Percentiles rank a stretch among this genome's conserved stretches.
phyloP scores from a whole-genome alignment of 2,329 filamentous ascomycete genomes.

The Trichoderma semiorbis region DNA sequence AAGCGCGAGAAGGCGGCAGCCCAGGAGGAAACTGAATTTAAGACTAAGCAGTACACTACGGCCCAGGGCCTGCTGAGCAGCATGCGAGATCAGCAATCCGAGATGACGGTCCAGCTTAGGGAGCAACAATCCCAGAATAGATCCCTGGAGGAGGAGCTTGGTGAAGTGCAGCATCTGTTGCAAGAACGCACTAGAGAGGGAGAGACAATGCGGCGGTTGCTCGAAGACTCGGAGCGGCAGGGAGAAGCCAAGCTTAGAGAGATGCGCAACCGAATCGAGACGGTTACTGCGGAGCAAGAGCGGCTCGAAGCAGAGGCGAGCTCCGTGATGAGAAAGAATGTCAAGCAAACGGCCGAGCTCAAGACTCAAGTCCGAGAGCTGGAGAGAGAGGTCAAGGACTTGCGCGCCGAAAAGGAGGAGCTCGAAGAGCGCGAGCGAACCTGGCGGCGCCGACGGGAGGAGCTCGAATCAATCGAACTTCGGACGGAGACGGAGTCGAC shows the following conservation, averaged over 20 bases:
- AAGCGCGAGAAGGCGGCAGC: conserved; percentile 64
- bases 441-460: conserved; percentile 69
- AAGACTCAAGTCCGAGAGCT: conserved; percentile 75
- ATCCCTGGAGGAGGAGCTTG: conserved; percentile 85
- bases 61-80: conserved; percentile 82
- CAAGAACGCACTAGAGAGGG: conserved; percentile 85
- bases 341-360: conserved; percentile 83
- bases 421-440: conserved; percentile 71
- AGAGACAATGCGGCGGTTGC: conserved; percentile 87
- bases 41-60: conserved; percentile 78
- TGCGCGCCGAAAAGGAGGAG: conserved; percentile 73
- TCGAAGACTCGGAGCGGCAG: conserved; percentile 81
- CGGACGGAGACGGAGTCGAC: conserved; percentile 68
- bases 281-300: conserved; percentile 90
- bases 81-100: conserved; percentile 88
- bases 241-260: conserved; percentile 81
- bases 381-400: conserved; percentile 69
- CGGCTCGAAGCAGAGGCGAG: conserved; percentile 87
- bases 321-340: conserved; percentile 68
- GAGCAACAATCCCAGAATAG: conserved; percentile 80
- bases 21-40: conserved; percentile 78
- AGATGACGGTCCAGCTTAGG: conserved; percentile 87
- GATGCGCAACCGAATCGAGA: conserved; percentile 83
- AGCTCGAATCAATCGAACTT: conserved; percentile 68
- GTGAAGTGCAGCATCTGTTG: conserved; percentile 81